Evolutionary conservation across 345 rosid genomes (phyloP).

Genomic region (Eucalyptus regnans): DNA sequence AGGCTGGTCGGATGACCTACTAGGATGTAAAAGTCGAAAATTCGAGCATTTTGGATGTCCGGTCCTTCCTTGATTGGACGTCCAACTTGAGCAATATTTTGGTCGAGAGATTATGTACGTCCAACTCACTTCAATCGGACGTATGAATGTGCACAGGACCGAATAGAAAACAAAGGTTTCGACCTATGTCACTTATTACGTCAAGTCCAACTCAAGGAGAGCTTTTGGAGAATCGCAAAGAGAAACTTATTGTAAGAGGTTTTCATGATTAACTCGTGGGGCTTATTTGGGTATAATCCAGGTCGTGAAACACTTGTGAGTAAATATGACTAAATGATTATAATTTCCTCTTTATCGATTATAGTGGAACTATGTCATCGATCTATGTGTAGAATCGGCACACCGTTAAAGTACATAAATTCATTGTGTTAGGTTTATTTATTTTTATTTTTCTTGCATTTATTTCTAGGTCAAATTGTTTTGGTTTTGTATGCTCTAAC

Average conservation of each 20-base stretch:
- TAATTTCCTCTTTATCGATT: neutral
- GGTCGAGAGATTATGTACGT: neutral
- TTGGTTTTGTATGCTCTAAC: too few relatives aligned
- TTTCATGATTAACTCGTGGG: neutral
- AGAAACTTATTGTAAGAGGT: neutral
- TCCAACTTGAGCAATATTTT: neutral
- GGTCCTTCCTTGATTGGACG: neutral
- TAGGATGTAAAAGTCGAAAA: neutral
- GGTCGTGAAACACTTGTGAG: neutral
- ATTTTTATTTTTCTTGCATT: too few relatives aligned
- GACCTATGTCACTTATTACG: neutral
- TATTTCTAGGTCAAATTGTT: too few relatives aligned
- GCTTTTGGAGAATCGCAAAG: neutral
- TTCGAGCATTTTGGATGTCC: neutral
- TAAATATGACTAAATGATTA: too few relatives aligned
- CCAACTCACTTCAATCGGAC: neutral
- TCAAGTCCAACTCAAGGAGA: neutral
- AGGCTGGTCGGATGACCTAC: neutral
- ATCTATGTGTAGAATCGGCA: too few relatives aligned
- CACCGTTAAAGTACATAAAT: too few relatives aligned
- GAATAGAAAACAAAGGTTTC: neutral
- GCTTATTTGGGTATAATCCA: neutral
- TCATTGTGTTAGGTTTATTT: too few relatives aligned
- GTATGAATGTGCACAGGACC: neutral
- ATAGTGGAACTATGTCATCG: neutral